Base-by-base conservation (phyloP, 257 asterid genomes). In the Lavandula angustifolia region DNA sequence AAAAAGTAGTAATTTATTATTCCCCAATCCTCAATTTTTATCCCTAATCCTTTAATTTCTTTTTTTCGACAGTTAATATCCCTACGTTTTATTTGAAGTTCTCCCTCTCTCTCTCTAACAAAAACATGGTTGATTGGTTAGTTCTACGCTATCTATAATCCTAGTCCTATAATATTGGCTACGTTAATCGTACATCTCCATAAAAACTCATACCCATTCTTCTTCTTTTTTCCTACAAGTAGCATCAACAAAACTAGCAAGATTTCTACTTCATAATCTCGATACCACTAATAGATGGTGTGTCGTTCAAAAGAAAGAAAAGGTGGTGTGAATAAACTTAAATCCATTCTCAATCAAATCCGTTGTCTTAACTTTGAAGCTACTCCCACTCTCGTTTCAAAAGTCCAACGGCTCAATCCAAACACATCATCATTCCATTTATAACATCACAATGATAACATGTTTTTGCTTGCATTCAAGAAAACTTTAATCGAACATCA, bases 301-400 rank as follows among this genome's bases (percentile, higher is more conserved):
- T 7, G 9, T 10, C 6, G 7, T 4, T 37, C 5, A 37, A 37
- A 37, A 7, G 1, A 37, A 2, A 3, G n/a, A n/a, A n/a, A n/a
- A n/a, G n/a, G n/a, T n/a, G n/a, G n/a, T n/a, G n/a, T n/a, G n/a
- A n/a, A n/a, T n/a, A n/a, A n/a, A n/a, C n/a, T n/a, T 22, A 33
- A 13, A 13, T 7, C 7, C 27, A 9, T 55, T 58, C 49, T 17
- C 35, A 40, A 58, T 43, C 48, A 73, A 35, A 29, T 3, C 49
- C 10, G 34, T 35, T 16, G 41, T 12, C 66, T 49, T 53, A 58
- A 32, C 47, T 72, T 60, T 37, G 12, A 66, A 51, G 44, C 50
- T 34, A 13, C 71, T 40, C 9, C 50, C 62, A 37, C 9, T 11
- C 9, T n/a, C n/a, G n/a, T n/a, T n/a, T n/a, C n/a, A 11, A 3